Evolutionary conservation across 192 early-diverging fungal genomes (phyloP).

Genomic region (Phlyctochytrium planicorne): DNA sequence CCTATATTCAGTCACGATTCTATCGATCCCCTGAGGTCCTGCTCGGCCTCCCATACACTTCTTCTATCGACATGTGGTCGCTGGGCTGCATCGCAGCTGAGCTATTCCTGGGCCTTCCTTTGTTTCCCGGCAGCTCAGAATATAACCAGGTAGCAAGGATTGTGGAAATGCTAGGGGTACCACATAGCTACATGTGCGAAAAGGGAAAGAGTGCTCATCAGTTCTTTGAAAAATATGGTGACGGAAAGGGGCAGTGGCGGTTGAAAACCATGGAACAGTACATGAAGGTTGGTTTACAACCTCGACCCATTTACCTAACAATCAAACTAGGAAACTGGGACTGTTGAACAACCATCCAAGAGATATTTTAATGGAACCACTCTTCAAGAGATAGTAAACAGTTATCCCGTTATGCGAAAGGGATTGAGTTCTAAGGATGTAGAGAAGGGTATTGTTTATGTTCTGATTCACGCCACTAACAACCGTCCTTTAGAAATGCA

Average conservation of each 20-base stretch:
- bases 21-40: conserved; percentile 96
- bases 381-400: conserved; percentile 81
- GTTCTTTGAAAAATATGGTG: conserved; percentile 75
- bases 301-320: neutral
- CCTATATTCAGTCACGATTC: conserved; percentile 98
- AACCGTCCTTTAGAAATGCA: conserved; percentile 57
- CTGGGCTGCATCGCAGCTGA: conserved; percentile 97
- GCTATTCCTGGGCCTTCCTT: conserved; percentile 89
- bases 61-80: conserved; percentile 98
- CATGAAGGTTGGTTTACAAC: conserved; percentile 40
- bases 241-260: conserved; percentile 57
- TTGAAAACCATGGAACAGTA: conserved; percentile 84
- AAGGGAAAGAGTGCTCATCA: conserved; percentile 82
- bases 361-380: conserved; percentile 87
- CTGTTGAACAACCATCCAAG: conserved; percentile 88
- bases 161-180: conserved; percentile 88
- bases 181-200: conserved; percentile 91
- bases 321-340: conserved; percentile 64
- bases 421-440: conserved; percentile 63
- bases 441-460: conserved; percentile 64
- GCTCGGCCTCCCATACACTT: conserved; percentile 88
- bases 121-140: conserved; percentile 95
- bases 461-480: neutral
- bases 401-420: conserved; percentile 77
- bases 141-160: conserved; percentile 95